A percentile compares a stretch with the other conserved stretches of the same genome.
Conservation (phyloP, 139 green algal genomes). For the Picochlorum costavermella region DNA sequence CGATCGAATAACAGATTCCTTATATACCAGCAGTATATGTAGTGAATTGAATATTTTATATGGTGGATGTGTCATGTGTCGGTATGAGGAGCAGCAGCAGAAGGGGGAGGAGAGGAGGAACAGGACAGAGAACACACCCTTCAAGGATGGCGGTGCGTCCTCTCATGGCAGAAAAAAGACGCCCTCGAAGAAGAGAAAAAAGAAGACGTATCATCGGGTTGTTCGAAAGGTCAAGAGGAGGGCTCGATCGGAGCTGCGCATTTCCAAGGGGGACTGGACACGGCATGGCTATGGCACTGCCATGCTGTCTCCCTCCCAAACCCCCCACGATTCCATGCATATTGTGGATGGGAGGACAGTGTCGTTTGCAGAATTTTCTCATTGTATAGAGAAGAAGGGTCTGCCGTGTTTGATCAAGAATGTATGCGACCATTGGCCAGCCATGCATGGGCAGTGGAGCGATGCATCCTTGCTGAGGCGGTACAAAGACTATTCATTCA, state of each 20-base stretch:
- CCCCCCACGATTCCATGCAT: constrained; percentile 34
- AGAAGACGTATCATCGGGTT: constrained; percentile 7
- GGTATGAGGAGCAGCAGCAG: too few species aligned
- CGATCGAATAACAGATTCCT: too few species aligned
- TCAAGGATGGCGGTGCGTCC: too few species aligned
- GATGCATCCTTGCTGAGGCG: constrained; percentile 29
- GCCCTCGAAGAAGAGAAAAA: constrained; percentile 21
- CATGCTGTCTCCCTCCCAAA: too few species aligned
- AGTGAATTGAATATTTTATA: too few species aligned
- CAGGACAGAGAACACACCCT: too few species aligned
- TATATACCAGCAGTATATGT: too few species aligned
- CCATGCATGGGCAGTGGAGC: constrained; percentile 40
- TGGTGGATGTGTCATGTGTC: too few species aligned
- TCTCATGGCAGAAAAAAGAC: neutral
- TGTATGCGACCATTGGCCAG: constrained; percentile 52
- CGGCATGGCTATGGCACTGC: constrained; percentile 37
- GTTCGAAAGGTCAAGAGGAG: constrained; percentile 50
- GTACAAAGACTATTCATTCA: constrained; percentile 69
- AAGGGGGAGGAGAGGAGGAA: too few species aligned
- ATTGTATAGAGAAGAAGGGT: constrained; percentile 53
- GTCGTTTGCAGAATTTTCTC: constrained; percentile 49
- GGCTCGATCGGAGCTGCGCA: constrained; percentile 64
- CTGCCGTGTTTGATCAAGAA: constrained; percentile 64
- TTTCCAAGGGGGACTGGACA: constrained; percentile 66
- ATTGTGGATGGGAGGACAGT: constrained; percentile 40